Conservation (phyloP, 2,329 filamentous ascomycete species). For the Dactylellina leptospora region DNA sequence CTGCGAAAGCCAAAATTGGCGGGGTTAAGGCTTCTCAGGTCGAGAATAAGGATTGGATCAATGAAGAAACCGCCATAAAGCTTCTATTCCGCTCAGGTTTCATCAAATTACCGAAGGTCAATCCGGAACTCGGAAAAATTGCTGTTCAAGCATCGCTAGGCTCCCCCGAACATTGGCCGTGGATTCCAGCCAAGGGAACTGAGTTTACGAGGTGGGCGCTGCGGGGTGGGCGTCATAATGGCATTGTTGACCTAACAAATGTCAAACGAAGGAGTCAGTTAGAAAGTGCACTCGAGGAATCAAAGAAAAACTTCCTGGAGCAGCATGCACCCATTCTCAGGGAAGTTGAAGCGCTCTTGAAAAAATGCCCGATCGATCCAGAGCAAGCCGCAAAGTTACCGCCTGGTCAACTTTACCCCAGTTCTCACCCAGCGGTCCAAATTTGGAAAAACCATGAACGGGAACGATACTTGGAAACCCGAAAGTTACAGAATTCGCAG, state of each 20-base stretch:
- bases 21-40: not conserved
- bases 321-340: not conserved
- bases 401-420: constrained; percentile 26
- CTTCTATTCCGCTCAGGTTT: constrained; percentile 36
- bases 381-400: not conserved
- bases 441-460: constrained; percentile 6
- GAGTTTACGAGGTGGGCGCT: constrained; percentile 25
- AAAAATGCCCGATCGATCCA: constrained; percentile 8
- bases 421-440: not conserved
- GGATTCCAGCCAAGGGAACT: not conserved
- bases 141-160: constrained; percentile 4
- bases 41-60: constrained; percentile 46
- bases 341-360: not conserved
- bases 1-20: constrained; percentile 10
- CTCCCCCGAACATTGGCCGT: not conserved
- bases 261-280: not conserved
- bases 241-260: constrained; percentile 21
- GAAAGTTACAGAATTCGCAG: not conserved
- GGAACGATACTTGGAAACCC: not conserved
- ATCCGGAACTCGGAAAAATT: constrained; percentile 2
- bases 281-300: constrained; percentile 4
- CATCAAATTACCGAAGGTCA: constrained; percentile 22
- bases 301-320: constrained; percentile 18
- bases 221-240: constrained; percentile 33
- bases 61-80: constrained; percentile 36